A percentile compares a stretch with the other conserved stretches of the same genome.
These are phyloP conservation scores for Rosellinia necatrix DNA, from an alignment of 2,329 filamentous ascomycete genomes.

Conservation along the genomic window DNA sequence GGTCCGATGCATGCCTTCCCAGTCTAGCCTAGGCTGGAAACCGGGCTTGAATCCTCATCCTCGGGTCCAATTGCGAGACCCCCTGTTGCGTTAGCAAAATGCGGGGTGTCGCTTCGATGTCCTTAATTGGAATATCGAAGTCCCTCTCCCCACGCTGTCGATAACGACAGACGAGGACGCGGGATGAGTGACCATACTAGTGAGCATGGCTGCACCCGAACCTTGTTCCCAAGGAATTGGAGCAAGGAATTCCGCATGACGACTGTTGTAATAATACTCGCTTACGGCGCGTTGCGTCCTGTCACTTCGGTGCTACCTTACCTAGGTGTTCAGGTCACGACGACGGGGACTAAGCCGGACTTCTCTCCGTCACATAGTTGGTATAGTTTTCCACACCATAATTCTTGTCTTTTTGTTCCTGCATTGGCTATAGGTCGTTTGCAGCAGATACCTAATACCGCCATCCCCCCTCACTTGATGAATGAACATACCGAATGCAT, in stretches of 20 bases:
- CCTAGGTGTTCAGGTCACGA: background rate
- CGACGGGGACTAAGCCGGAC: background rate
- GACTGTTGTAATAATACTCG: constrained; percentile 3
- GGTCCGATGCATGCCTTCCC: constrained; percentile 16
- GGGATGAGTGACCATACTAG: constrained; percentile 2
- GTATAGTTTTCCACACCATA: background rate
- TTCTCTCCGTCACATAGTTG: background rate
- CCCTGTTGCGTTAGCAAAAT: constrained; percentile 29
- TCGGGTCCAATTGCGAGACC: constrained; percentile 23
- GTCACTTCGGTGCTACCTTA: background rate
- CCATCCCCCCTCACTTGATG: background rate
- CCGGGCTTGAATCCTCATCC: constrained; percentile 17
- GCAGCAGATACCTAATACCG: constrained; percentile 21
- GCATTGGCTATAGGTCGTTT: constrained; percentile 1
- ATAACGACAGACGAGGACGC: background rate
- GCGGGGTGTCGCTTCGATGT: constrained; percentile 32
- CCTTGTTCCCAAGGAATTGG: constrained; percentile 10
- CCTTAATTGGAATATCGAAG: constrained; percentile 16
- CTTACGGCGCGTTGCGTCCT: background rate
- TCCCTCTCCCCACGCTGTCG: constrained; percentile 1
- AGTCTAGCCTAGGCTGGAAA: constrained; percentile 22
- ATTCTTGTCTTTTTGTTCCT: background rate
- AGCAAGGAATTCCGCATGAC: constrained; percentile 13
- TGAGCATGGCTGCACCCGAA: background rate
- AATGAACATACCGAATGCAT: constrained; percentile 22